These are phyloP conservation scores for Grosmannia clavigera DNA, from an alignment of 2,329 filamentous ascomycete genomes.

Conservation along the genomic window DNA sequence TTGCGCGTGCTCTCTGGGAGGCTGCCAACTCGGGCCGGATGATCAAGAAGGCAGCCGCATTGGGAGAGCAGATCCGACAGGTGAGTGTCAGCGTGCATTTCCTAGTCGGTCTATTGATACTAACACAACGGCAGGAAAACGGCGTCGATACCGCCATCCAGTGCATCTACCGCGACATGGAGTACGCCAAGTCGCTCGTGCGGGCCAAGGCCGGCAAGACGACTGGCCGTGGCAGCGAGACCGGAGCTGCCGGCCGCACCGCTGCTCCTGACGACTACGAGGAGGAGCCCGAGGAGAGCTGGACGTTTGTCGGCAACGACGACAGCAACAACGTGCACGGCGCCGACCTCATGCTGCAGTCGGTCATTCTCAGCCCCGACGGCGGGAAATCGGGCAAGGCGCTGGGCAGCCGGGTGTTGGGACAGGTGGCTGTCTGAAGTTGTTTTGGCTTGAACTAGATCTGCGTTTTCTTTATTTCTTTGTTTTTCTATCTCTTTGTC, in stretches of 20 bases:
- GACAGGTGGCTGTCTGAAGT: neutral
- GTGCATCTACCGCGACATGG: conserved; percentile 85
- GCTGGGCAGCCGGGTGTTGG: neutral
- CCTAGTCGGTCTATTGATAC: no score
- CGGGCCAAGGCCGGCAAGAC: conserved; percentile 47
- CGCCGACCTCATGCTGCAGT: conserved; percentile 3
- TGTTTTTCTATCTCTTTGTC: no score
- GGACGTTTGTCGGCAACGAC: conserved; percentile 67
- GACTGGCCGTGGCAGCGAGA: conserved; percentile 12
- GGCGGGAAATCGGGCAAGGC: neutral
- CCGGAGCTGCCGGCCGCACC: conserved; percentile 28
- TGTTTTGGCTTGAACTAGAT: neutral
- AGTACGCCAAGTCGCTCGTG: conserved; percentile 79
- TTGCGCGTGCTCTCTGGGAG: conserved; percentile 81
- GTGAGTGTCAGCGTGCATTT: conserved; percentile 35
- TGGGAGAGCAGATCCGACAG: conserved; percentile 79
- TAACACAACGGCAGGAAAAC: conserved; percentile 53
- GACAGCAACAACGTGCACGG: conserved; percentile 7
- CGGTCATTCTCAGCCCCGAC: neutral
- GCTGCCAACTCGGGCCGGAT: conserved; percentile 83
- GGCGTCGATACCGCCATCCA: conserved; percentile 87
- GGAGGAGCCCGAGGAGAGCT: conserved; percentile 67
- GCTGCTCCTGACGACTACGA: conserved; percentile 38
- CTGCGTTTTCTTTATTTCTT: neutral
- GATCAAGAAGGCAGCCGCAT: conserved; percentile 68